A percentile compares a stretch with the other conserved stretches of the same genome.
phyloP scores from a whole-genome alignment of 768 basidiomycete genomes.

The Podaxis mareebaensis region DNA sequence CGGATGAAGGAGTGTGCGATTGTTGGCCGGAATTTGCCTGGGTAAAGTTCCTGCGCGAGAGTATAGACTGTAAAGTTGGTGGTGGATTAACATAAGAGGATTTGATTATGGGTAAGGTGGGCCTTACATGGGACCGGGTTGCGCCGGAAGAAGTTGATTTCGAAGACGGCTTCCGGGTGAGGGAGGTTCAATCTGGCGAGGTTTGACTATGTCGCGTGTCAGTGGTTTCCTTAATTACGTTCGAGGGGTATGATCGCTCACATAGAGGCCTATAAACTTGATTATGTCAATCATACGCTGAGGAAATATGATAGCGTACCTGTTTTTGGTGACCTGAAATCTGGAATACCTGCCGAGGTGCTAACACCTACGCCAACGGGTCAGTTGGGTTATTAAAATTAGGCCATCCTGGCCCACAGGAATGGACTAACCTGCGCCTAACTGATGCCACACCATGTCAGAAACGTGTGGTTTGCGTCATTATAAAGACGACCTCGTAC shows the following conservation, averaged over 20 bases:
- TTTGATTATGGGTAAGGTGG: background rate
- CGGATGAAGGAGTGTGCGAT: conserved; percentile 87
- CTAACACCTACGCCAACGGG: conserved; percentile 55
- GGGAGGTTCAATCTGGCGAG: conserved; percentile 77
- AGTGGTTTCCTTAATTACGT: background rate
- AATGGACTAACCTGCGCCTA: conserved; percentile 61
- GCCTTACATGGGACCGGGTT: conserved; percentile 79
- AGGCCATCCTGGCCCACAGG: background rate
- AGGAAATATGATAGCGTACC: conserved; percentile 43
- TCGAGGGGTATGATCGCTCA: conserved; percentile 27
- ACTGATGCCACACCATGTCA: conserved; percentile 32
- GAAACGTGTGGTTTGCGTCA: conserved; percentile 7
- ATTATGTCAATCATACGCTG: background rate
- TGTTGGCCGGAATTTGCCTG: conserved; percentile 87
- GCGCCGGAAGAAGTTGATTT: conserved; percentile 79
- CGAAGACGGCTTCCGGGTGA: conserved; percentile 95
- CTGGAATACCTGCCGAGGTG: conserved; percentile 83
- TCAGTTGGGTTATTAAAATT: background rate
- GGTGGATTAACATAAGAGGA: background rate
- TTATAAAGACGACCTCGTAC: conserved; percentile 37
- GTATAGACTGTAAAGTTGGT: conserved; percentile 66
- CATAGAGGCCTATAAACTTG: conserved; percentile 50
- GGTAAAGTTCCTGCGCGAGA: conserved; percentile 91
- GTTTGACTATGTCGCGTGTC: conserved; percentile 56
- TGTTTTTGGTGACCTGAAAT: conserved; percentile 85